phyloP scores from a whole-genome alignment of 2,329 filamentous ascomycete genomes.

The Diaporthe sp. region DNA sequence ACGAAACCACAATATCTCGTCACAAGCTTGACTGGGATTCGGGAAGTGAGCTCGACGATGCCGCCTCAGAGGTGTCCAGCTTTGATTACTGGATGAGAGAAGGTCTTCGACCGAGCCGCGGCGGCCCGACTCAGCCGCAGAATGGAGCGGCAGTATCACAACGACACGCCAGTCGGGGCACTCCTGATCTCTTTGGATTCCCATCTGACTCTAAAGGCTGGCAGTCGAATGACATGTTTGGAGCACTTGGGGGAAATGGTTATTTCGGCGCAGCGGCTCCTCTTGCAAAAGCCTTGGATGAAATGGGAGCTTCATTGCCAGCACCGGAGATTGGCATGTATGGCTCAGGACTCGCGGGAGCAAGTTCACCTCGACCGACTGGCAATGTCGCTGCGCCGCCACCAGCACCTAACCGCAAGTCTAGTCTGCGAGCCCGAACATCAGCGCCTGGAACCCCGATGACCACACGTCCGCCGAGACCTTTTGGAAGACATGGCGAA shows the following conservation, averaged over 20 bases:
- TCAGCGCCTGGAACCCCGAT: constrained; percentile 45
- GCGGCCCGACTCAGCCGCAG: constrained; percentile 16
- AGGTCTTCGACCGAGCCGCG: constrained; percentile 59
- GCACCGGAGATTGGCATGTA: constrained; percentile 56
- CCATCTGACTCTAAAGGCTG: constrained; percentile 60
- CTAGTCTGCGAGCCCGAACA: constrained; percentile 66
- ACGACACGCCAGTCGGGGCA: neutral
- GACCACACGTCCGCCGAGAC: constrained; percentile 37
- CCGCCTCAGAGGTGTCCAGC: constrained; percentile 63
- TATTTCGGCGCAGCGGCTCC: constrained; percentile 50
- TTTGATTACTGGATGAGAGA: constrained; percentile 72
- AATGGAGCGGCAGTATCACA: neutral
- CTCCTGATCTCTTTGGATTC: constrained; percentile 70
- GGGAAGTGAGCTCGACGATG: constrained; percentile 58
- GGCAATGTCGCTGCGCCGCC: constrained; percentile 52
- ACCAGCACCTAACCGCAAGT: constrained; percentile 65
- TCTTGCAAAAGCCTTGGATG: constrained; percentile 55
- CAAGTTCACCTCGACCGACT: constrained; percentile 44
- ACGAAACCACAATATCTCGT: constrained; percentile 60
- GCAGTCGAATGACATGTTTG: constrained; percentile 64
- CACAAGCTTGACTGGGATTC: constrained; percentile 60
- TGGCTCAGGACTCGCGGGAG: constrained; percentile 50
- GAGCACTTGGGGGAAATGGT: constrained; percentile 53
- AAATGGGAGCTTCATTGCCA: constrained; percentile 62
- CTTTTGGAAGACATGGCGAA: constrained; percentile 45